Conservation (phyloP, 2,329 filamentous ascomycete genomes). For the Lithohypha guttulata region DNA sequence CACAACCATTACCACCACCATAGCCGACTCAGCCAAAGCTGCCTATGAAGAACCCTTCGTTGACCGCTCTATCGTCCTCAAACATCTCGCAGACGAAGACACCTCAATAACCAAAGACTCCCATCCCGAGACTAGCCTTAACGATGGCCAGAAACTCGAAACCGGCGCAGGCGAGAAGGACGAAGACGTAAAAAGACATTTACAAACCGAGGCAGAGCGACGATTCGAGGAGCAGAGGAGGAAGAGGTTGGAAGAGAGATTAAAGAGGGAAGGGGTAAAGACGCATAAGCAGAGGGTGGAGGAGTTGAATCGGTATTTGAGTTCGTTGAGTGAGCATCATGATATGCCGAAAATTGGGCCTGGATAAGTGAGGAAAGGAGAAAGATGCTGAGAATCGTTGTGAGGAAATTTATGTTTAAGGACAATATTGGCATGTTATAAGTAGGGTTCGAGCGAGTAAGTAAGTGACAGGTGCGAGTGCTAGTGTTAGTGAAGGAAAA, state of each 20-base stretch:
- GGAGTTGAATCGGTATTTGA: constrained; percentile 87
- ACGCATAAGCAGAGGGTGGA: constrained; percentile 96
- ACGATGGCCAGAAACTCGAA: constrained; percentile 22
- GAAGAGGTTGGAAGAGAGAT: constrained; percentile 70
- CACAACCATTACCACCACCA: too few relatives aligned
- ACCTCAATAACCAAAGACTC: constrained; percentile 22
- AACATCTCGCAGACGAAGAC: constrained; percentile 18
- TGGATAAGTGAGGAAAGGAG: constrained; percentile 15
- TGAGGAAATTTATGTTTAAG: too few relatives aligned
- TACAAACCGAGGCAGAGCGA: constrained; percentile 76
- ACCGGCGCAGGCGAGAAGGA: constrained; percentile 23
- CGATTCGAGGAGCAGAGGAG: constrained; percentile 68
- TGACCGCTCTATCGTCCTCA: constrained; percentile 20
- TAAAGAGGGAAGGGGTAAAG: constrained; percentile 78
- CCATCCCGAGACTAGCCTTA: constrained; percentile 18
- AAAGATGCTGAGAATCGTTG: too few relatives aligned
- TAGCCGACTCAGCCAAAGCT: too few relatives aligned
- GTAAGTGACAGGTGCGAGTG: too few relatives aligned
- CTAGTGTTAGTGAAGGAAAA: too few relatives aligned
- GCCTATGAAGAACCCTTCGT: constrained; percentile 9
- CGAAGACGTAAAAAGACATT: constrained; percentile 24
- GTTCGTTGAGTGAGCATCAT: constrained; percentile 87
- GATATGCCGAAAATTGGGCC: constrained; percentile 55
- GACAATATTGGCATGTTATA: too few relatives aligned
- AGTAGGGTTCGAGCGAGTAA: too few relatives aligned